Conservation (phyloP, 2,329 filamentous ascomycete genomes). For the Remersonia thermophila region DNA sequence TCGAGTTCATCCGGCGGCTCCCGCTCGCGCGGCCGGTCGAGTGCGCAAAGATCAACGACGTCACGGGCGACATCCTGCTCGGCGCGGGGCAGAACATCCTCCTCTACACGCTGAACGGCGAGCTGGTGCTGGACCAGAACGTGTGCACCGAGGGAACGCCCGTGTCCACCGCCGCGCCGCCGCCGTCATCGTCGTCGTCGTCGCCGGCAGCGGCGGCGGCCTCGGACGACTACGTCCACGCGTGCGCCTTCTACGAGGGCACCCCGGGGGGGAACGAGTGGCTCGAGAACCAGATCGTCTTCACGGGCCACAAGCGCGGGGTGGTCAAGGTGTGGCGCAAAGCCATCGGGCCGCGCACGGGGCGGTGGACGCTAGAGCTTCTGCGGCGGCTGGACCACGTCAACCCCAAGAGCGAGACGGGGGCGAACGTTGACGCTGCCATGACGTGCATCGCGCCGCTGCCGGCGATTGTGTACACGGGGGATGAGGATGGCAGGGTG, state of each 20-base stretch:
- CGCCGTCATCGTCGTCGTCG: background rate
- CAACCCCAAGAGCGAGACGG: constrained; percentile 53
- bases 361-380: constrained; percentile 63
- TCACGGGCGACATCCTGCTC: constrained; percentile 79
- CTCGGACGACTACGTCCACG: constrained; percentile 60
- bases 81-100: constrained; percentile 64
- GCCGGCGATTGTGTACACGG: constrained; percentile 76
- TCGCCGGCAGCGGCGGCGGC: background rate
- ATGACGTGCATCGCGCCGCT: constrained; percentile 82
- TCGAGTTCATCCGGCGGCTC: constrained; percentile 71
- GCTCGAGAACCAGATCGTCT: constrained; percentile 73
- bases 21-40: constrained; percentile 47
- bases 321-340: constrained; percentile 68
- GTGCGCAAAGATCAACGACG: constrained; percentile 78
- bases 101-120: constrained; percentile 81
- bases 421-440: constrained; percentile 46
- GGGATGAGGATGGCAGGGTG: constrained; percentile 85
- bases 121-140: constrained; percentile 67
- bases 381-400: constrained; percentile 73
- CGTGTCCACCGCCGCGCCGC: background rate
- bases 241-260: constrained; percentile 88
- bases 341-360: constrained; percentile 36
- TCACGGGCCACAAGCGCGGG: constrained; percentile 77
- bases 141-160: constrained; percentile 40
- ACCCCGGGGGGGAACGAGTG: constrained; percentile 65